Conservation (phyloP, 768 basidiomycete genomes). For the Lentinula detonsa region DNA sequence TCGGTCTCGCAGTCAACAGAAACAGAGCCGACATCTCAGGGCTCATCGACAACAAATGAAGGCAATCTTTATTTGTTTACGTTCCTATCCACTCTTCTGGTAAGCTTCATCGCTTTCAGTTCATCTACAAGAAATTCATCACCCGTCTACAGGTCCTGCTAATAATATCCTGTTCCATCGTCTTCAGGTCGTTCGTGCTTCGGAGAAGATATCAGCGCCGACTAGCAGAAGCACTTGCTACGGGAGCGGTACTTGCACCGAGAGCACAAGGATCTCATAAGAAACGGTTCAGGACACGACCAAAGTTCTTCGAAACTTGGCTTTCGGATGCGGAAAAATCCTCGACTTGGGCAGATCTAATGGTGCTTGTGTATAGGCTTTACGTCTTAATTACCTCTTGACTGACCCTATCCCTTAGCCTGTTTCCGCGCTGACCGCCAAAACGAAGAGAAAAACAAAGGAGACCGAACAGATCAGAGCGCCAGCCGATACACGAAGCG, state of each 20-base stretch:
- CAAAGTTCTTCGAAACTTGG: constrained; percentile 44
- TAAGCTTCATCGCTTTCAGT: background rate
- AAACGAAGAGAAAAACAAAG: background rate
- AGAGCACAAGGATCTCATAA: constrained; percentile 30
- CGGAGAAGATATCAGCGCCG: constrained; percentile 52
- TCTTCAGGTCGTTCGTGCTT: constrained; percentile 56
- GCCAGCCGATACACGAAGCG: background rate
- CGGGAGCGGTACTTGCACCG: constrained; percentile 40
- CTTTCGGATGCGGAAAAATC: constrained; percentile 25
- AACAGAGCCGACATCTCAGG: constrained; percentile 2
- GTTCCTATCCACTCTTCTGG: constrained; percentile 1
- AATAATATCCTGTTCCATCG: constrained; percentile 55
- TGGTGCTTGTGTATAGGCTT: constrained; percentile 23
- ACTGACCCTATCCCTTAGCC: constrained; percentile 12
- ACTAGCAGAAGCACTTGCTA: constrained; percentile 46
- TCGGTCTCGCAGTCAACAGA: constrained; percentile 1
- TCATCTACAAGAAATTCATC: constrained; percentile 53
- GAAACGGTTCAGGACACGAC: constrained; percentile 40
- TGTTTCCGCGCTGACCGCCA: constrained; percentile 26
- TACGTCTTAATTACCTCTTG: background rate
- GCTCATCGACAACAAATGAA: constrained; percentile 11
- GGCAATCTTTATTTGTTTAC: constrained; percentile 40
- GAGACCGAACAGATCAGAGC: background rate
- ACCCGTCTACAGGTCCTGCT: constrained; percentile 64
- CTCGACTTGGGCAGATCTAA: constrained; percentile 40